Conservation (phyloP, 2,329 filamentous ascomycete genomes). For the Penicillium palitans region DNA sequence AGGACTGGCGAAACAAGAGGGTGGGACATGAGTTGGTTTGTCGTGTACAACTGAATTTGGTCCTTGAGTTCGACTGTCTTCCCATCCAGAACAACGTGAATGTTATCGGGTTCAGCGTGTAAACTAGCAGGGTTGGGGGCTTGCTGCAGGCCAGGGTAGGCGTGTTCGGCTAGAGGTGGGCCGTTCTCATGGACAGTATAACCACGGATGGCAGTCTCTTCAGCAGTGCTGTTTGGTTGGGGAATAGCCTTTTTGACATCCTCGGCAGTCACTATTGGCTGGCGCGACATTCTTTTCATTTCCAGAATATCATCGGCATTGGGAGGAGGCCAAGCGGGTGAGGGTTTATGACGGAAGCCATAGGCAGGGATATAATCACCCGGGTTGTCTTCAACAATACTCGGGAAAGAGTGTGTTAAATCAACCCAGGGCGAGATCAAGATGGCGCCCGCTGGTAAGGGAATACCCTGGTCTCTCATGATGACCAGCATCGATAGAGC, state of each 20-base stretch:
- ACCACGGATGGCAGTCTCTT: conserved; percentile 36
- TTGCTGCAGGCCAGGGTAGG: conserved; percentile 28
- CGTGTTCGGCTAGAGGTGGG: conserved; percentile 13
- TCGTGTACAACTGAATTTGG: conserved; percentile 85
- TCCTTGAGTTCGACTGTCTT: conserved; percentile 74
- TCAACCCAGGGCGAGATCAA: conserved; percentile 96
- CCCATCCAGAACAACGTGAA: conserved; percentile 71
- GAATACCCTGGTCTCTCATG: conserved; percentile 77
- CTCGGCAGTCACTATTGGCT: conserved; percentile 38
- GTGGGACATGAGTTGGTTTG: conserved; percentile 81
- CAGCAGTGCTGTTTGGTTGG: conserved; percentile 21
- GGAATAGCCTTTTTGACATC: conserved; percentile 24
- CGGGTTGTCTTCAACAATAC: conserved; percentile 69
- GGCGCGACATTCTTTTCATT: conserved; percentile 50
- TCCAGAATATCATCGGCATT: conserved; percentile 69
- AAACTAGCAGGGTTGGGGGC: conserved; percentile 18
- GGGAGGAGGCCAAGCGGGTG: conserved; percentile 86
- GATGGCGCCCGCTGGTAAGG: conserved; percentile 84
- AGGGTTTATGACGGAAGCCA: conserved; percentile 90
- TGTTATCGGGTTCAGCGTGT: conserved; percentile 35
- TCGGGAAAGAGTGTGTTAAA: conserved; percentile 92
- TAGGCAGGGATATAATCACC: conserved; percentile 85
- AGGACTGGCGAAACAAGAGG: conserved; percentile 87
- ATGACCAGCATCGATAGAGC: conserved; percentile 75
- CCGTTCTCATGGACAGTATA: conserved; percentile 28